phyloP scores from a whole-genome alignment of 805 yeast species.

The Candida manassasensis region DNA sequence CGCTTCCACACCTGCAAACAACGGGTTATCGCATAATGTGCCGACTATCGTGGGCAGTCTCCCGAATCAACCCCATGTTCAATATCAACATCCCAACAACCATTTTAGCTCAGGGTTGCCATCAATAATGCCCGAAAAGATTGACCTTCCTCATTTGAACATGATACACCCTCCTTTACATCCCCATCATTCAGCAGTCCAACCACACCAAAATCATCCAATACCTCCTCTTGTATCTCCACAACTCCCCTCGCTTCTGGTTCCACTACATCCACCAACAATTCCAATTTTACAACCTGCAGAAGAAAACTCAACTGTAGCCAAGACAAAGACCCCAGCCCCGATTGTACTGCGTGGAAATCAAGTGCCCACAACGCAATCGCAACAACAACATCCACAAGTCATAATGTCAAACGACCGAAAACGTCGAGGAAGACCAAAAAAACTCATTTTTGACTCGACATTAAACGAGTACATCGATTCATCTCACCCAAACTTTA shows the following conservation, averaged over 20 bases:
- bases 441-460: conserved; percentile 36
- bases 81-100: background rate
- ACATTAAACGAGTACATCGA: conserved; percentile 38
- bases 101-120: background rate
- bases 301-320: conserved; percentile 7
- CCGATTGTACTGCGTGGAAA: conserved; percentile 9
- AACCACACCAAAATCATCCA: conserved; percentile 10
- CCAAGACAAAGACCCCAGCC: conserved; percentile 10
- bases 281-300: conserved; percentile 7
- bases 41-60: background rate
- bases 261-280: conserved; percentile 8
- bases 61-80: background rate
- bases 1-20: background rate
- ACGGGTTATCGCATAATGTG: background rate
- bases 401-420: conserved; percentile 14
- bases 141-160: background rate
- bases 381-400: conserved; percentile 4
- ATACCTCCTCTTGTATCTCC: conserved; percentile 13
- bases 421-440: conserved; percentile 41
- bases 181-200: conserved; percentile 9
- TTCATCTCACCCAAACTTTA: conserved; percentile 38
- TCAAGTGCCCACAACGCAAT: conserved; percentile 5
- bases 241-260: conserved; percentile 8
- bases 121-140: background rate
- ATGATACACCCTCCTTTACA: conserved; percentile 7